phyloP scores from a whole-genome alignment of 495 filamentous ascomycete genomes.

The Xylaria flabelliformis region DNA sequence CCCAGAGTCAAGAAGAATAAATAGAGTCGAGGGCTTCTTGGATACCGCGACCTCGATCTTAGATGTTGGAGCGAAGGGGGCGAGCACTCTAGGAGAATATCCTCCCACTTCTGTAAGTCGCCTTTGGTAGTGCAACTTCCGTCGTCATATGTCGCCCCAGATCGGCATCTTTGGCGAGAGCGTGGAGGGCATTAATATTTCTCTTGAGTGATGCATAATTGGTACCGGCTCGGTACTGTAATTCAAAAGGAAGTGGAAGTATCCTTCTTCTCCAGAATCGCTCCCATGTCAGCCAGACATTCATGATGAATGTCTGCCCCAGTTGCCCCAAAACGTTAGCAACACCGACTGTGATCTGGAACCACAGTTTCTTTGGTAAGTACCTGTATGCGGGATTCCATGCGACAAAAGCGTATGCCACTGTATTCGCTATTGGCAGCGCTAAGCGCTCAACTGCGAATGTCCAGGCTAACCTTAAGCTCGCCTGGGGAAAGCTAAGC shows the following conservation, averaged over 20 bases:
- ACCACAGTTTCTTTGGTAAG: conserved; percentile 20
- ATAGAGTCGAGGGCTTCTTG: conserved; percentile 11
- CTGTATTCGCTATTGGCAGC: conserved; percentile 21
- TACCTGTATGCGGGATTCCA: conserved; percentile 21
- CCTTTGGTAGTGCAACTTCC: conserved; percentile 19
- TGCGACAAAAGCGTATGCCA: conserved; percentile 22
- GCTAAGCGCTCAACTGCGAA: conserved; percentile 23
- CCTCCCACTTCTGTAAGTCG: conserved; percentile 22
- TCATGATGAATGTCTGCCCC: conserved; percentile 25
- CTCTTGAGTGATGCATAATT: conserved; percentile 18
- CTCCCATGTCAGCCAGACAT: conserved; percentile 20
- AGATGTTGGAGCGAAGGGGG: conserved; percentile 7
- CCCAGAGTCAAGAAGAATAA: conserved; percentile 22
- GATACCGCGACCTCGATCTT: conserved; percentile 20
- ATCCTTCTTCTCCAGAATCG: conserved; percentile 14
- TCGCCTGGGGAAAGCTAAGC: conserved; percentile 9
- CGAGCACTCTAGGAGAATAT: conserved; percentile 21
- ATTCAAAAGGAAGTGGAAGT: conserved; percentile 6
- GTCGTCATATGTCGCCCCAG: conserved; percentile 15
- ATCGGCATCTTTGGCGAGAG: conserved; percentile 19
- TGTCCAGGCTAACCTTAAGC: conserved; percentile 19
- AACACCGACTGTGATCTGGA: conserved; percentile 20
- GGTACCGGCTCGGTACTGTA: conserved; percentile 10
- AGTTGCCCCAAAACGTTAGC: conserved; percentile 21
- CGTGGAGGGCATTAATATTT: conserved; percentile 18